A percentile compares a stretch with the other conserved stretches of the same genome.
Evolutionary conservation across 2,329 filamentous ascomycete species (phyloP).

Genomic region (Pseudocercospora macadamiae): DNA sequence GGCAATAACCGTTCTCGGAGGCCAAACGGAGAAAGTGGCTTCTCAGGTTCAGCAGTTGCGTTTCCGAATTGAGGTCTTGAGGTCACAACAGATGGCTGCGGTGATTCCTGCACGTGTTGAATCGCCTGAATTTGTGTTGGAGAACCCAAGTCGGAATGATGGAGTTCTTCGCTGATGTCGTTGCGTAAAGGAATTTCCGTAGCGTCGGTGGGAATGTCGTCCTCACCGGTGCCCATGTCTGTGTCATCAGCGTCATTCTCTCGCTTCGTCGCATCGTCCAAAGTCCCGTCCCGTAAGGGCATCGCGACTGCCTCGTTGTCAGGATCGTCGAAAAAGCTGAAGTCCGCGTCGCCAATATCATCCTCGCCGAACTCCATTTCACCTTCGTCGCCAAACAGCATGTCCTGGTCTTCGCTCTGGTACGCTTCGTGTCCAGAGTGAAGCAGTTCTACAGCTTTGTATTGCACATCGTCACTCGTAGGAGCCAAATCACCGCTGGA

Average conservation of each 20-base stretch:
- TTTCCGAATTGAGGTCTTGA: not conserved
- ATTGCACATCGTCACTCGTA: constrained; percentile 32
- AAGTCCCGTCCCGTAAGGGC: not conserved
- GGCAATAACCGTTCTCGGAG: constrained; percentile 53
- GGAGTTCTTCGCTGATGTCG: not conserved
- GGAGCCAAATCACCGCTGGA: constrained; percentile 2
- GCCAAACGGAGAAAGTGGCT: constrained; percentile 43
- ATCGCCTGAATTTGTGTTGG: not conserved
- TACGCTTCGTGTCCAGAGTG: constrained; percentile 39
- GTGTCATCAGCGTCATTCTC: not conserved
- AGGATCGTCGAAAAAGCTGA: constrained; percentile 78
- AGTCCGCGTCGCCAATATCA: constrained; percentile 70
- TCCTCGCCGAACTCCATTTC: constrained; percentile 28
- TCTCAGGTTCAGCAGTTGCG: constrained; percentile 18
- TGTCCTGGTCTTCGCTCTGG: constrained; percentile 46
- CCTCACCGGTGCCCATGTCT: not conserved
- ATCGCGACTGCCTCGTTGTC: constrained; percentile 33
- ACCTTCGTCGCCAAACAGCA: constrained; percentile 67
- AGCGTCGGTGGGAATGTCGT: not conserved
- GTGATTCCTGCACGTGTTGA: not conserved
- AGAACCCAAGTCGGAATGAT: not conserved
- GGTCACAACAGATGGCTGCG: not conserved
- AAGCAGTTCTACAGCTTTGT: constrained; percentile 21
- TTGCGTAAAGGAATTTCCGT: not conserved
- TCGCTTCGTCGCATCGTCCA: not conserved